Evolutionary conservation across 768 basidiomycete genomes (phyloP).

Genomic region (Termitomyces titanicus): DNA sequence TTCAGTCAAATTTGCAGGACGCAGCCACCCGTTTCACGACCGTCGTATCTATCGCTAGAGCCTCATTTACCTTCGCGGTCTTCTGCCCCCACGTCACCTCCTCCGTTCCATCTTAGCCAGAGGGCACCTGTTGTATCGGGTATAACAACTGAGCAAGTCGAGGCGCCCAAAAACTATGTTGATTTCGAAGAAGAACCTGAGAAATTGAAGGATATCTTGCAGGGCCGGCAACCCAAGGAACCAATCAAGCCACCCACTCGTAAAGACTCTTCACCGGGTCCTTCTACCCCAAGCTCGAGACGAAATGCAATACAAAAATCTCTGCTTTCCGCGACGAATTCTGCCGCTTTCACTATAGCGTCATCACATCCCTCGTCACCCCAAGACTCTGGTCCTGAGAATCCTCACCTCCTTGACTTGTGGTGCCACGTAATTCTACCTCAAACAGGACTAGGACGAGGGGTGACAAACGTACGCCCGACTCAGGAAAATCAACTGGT

Average conservation of each 20-base stretch:
- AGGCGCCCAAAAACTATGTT: constrained; percentile 75
- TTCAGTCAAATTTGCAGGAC: constrained; percentile 23
- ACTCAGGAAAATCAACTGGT: constrained; percentile 41
- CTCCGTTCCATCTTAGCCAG: constrained; percentile 51
- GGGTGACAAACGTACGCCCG: constrained; percentile 43
- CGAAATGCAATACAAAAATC: constrained; percentile 38
- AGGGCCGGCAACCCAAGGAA: constrained; percentile 43
- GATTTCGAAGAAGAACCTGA: constrained; percentile 82
- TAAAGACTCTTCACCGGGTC: constrained; percentile 18
- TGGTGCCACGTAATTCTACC: constrained; percentile 48
- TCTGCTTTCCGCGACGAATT: constrained; percentile 42
- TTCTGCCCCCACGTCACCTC: constrained; percentile 40
- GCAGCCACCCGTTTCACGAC: constrained; percentile 10
- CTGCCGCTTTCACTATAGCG: constrained; percentile 36
- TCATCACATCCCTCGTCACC: constrained; percentile 39
- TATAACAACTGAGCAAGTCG: constrained; percentile 63
- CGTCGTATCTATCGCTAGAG: constrained; percentile 14
- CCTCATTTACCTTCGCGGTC: constrained; percentile 31
- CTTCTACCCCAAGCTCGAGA: constrained; percentile 21
- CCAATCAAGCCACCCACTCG: neutral
- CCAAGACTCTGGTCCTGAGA: constrained; percentile 21
- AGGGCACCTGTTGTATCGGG: constrained; percentile 70
- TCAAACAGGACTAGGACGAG: constrained; percentile 30
- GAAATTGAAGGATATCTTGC: constrained; percentile 70
- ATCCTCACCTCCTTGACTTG: constrained; percentile 24